Conservation (phyloP, 768 basidiomycete species). For the Rhizopogon vinicolor region DNA sequence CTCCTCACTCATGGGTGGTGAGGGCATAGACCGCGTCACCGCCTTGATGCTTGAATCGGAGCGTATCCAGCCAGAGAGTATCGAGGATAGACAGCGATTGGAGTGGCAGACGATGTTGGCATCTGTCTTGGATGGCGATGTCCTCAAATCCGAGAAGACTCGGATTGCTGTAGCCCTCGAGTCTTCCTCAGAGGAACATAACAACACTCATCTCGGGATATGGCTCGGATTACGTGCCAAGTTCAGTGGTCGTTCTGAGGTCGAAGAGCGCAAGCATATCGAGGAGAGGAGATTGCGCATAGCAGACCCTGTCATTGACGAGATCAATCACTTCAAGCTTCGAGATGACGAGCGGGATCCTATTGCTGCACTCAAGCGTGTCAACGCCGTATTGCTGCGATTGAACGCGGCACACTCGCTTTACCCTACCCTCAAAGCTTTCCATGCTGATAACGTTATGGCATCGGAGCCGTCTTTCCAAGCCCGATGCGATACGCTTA, state of each 20-base stretch:
- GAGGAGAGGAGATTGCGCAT: slow-evolving; percentile 80
- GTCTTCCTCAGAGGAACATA: slow-evolving; percentile 63
- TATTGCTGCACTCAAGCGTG: slow-evolving; percentile 52
- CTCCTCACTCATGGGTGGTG: slow-evolving; percentile 36
- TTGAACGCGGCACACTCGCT: slow-evolving; percentile 82
- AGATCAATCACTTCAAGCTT: slow-evolving; percentile 75
- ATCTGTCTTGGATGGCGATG: slow-evolving; percentile 90
- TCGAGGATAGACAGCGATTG: slow-evolving; percentile 74
- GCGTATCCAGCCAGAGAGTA: slow-evolving; percentile 59
- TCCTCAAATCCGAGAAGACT: slow-evolving; percentile 91
- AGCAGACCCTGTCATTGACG: slow-evolving; percentile 81
- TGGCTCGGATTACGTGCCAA: slow-evolving; percentile 92
- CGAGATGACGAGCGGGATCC: slow-evolving; percentile 30
- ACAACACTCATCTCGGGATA: slow-evolving; percentile 61
- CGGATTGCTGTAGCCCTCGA: slow-evolving; percentile 81
- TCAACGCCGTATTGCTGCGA: slow-evolving; percentile 62
- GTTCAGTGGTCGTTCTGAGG: slow-evolving; percentile 71
- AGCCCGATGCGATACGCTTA: slow-evolving; percentile 82
- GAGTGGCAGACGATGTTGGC: slow-evolving; percentile 97
- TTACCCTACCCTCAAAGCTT: slow-evolving; percentile 79
- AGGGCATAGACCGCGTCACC: slow-evolving; percentile 47
- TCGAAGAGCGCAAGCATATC: slow-evolving; percentile 76
- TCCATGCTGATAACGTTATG: slow-evolving; percentile 73
- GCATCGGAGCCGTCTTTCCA: slow-evolving; percentile 65
- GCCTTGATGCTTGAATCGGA: slow-evolving; percentile 57